These are phyloP conservation scores for Chaetomidium leptoderma DNA, from an alignment of 495 filamentous ascomycete genomes.

Conservation along the genomic window DNA sequence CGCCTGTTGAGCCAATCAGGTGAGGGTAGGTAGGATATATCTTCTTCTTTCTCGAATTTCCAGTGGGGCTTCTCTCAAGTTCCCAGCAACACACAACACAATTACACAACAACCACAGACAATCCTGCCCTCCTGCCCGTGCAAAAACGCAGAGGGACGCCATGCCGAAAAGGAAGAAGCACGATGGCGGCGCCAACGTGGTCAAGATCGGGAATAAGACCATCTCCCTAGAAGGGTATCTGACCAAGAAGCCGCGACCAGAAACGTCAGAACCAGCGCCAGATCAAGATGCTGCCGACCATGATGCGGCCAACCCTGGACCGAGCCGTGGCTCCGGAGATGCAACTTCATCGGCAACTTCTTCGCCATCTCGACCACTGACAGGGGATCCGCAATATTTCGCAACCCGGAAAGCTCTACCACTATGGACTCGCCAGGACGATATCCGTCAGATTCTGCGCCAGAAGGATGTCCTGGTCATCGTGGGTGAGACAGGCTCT, in stretches of 20 bases:
- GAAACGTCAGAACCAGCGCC: conserved; percentile 11
- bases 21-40: no score
- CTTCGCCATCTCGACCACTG: background rate
- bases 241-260: conserved; percentile 35
- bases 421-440: conserved; percentile 70
- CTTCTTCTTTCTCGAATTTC: background rate
- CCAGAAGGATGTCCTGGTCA: conserved; percentile 70
- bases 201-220: conserved; percentile 39
- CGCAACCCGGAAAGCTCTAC: conserved; percentile 56
- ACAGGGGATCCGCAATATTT: conserved; percentile 33
- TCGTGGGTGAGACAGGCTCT: conserved; percentile 92
- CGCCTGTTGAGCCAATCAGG: no score
- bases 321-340: no score
- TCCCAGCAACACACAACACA: no score
- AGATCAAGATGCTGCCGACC: no score
- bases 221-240: conserved; percentile 41
- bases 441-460: conserved; percentile 63
- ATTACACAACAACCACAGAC: no score
- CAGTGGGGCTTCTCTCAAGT: background rate
- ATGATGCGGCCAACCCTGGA: no score
- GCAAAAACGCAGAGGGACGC: background rate
- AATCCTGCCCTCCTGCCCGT: no score
- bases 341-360: background rate
- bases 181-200: conserved; percentile 16
- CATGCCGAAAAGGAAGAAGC: conserved; percentile 29